These are phyloP conservation scores for Scleroderma bovista DNA, from an alignment of 768 basidiomycete genomes.

Conservation along the genomic window DNA sequence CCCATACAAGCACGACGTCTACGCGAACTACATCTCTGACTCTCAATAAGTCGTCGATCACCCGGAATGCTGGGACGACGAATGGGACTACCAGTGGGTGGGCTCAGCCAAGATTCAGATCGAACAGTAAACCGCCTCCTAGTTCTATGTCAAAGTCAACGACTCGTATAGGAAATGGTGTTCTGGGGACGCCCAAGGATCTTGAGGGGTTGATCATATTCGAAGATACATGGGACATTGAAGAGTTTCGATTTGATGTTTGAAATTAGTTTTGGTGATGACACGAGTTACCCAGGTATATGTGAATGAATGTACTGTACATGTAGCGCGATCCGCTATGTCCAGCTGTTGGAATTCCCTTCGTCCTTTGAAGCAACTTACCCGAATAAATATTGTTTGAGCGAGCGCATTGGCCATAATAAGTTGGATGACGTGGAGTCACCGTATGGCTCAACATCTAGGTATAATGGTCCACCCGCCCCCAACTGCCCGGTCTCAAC, in stretches of 20 bases:
- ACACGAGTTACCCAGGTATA: not conserved
- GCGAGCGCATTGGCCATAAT: no score
- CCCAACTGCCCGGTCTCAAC: not conserved
- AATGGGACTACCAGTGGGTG: not conserved
- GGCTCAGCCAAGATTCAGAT: slow-evolving; percentile 17
- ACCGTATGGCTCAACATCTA: not conserved
- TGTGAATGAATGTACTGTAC: not conserved
- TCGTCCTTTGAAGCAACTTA: no score
- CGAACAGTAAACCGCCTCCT: slow-evolving; percentile 20
- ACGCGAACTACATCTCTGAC: slow-evolving; percentile 3
- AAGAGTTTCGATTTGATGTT: slow-evolving; percentile 27
- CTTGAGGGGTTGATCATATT: slow-evolving; percentile 27
- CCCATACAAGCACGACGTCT: slow-evolving; percentile 7
- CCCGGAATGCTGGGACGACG: not conserved
- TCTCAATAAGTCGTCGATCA: slow-evolving; percentile 7
- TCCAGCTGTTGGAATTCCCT: no score
- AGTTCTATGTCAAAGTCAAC: slow-evolving; percentile 17
- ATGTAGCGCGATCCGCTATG: no score
- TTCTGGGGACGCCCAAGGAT: slow-evolving; percentile 26
- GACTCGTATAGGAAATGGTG: slow-evolving; percentile 13
- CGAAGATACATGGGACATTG: slow-evolving; percentile 20
- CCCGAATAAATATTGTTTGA: no score
- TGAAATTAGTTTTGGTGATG: slow-evolving; percentile 4
- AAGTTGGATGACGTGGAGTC: no score
- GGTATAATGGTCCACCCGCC: not conserved